Conservation (phyloP, 306 rosid species). For the Rosa multiflora region DNA sequence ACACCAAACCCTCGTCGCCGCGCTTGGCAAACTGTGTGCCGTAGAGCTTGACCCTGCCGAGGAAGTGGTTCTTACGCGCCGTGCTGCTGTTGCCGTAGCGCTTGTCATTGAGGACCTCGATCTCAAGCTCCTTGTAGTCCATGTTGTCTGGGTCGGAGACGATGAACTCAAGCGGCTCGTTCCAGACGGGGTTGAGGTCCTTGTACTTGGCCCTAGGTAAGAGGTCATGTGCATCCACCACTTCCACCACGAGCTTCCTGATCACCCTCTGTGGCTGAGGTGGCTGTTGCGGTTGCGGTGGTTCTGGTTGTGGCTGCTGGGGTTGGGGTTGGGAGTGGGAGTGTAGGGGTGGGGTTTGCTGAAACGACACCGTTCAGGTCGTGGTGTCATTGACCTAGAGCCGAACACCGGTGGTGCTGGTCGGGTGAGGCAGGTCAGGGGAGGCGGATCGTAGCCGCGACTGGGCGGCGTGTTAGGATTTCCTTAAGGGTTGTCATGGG, state of each 20-base stretch:
- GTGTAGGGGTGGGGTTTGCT: constrained; percentile 14
- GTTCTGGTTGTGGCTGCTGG: constrained; percentile 19
- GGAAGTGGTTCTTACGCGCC: constrained; percentile 77
- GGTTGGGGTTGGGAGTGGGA: constrained; percentile 10
- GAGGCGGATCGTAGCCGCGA: too few species aligned
- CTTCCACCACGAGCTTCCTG: constrained; percentile 68
- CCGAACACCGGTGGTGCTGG: too few species aligned
- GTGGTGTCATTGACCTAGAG: constrained; percentile 62
- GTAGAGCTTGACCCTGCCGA: constrained; percentile 77
- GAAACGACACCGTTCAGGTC: constrained; percentile 43
- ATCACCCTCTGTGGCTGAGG: constrained; percentile 19
- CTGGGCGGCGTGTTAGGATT: too few species aligned
- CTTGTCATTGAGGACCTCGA: constrained; percentile 87
- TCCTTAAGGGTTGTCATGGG: too few species aligned
- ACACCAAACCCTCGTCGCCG: constrained; percentile 72
- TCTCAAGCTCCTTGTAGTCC: constrained; percentile 84
- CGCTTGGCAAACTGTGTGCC: constrained; percentile 66
- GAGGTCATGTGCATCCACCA: constrained; percentile 77
- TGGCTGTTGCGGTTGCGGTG: constrained; percentile 16
- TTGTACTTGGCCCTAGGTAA: constrained; percentile 81
- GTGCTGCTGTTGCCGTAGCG: constrained; percentile 57
- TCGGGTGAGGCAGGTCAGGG: too few species aligned
- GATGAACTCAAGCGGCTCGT: constrained; percentile 70
- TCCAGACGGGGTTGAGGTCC: constrained; percentile 82
- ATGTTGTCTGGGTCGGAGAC: constrained; percentile 82